A percentile compares a stretch with the other conserved stretches of the same genome.
Evolutionary conservation across 768 basidiomycete species (phyloP).

Genomic region (Pleurotus giganteus): DNA sequence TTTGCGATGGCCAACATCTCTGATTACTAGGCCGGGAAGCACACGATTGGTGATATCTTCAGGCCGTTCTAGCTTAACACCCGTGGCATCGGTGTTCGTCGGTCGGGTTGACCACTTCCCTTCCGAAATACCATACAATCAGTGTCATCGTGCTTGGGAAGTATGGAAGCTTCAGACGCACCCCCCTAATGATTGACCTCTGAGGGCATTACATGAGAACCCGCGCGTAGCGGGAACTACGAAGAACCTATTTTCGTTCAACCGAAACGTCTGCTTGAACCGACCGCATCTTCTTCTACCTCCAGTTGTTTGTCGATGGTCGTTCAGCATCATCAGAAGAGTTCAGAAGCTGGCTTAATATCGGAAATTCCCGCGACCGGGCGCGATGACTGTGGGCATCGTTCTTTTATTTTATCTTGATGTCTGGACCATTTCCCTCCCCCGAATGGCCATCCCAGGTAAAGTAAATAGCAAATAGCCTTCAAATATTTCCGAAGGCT

Average conservation of each 20-base stretch:
- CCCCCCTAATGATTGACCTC: neutral
- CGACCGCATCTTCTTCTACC: neutral
- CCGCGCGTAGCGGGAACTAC: slow-evolving; percentile 2
- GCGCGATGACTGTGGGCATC: slow-evolving; percentile 3
- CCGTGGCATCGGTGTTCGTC: neutral
- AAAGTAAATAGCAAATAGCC: neutral
- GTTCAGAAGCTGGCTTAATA: slow-evolving; percentile 9
- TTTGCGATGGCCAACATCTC: too few species aligned
- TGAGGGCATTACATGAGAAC: neutral
- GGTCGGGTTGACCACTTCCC: neutral
- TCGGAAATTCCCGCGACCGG: slow-evolving; percentile 5
- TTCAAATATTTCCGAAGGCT: neutral
- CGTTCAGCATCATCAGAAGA: neutral
- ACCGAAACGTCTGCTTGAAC: neutral
- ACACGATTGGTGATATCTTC: neutral
- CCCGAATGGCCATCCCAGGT: neutral
- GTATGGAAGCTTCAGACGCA: too few species aligned
- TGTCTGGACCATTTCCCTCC: neutral
- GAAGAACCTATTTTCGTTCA: neutral
- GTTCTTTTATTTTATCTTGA: neutral
- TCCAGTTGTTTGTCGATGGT: neutral
- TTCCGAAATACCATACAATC: neutral
- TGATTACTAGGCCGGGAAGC: too few species aligned
- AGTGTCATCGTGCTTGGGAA: neutral
- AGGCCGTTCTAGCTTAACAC: neutral